Evolutionary conservation across 768 basidiomycete genomes (phyloP), one percentile per base, ranked within the genome.

Genomic region (Leccinum ochraceum): DNA sequence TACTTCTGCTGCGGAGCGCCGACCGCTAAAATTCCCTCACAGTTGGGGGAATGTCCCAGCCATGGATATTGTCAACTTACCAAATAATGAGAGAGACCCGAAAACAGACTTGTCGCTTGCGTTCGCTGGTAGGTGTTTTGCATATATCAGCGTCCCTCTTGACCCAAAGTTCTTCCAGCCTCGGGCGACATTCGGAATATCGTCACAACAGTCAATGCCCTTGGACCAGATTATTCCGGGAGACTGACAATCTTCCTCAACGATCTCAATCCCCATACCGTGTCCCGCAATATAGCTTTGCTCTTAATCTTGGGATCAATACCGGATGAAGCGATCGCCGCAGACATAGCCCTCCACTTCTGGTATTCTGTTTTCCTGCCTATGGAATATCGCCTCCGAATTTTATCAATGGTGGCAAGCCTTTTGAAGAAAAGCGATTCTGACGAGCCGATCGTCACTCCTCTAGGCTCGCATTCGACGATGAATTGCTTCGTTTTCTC

Each of bases 121-220:
- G 1, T 70, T 74, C 10, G 64, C 62, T 20, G 71, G 72, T 74
- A 13, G 5, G 72, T 59, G 26, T 2, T 34, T 26, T 39, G 24
- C 3, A 22, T 34, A 7, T 14, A 16, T 20, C 8, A 1, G 8
- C 16, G 2, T 37, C 53, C 4, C n/a, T 53, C 14, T 57, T 44
- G 2, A 16, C 24, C 28, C 50, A 50, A 54, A 17, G 22, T 22
- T 26, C 11, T 54, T 44, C 13, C 51, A 83, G 82, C 80, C 0
- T 83, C 82, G 7, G 82, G 82, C 5, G 82, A 83, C 65, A 71
- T 83, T 52, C 75, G 82, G 39, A 74, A 81, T 56, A 60, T 82
- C 17, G 53, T 83, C 6, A 66, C 66, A 28, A 82, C 79, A 3
- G 63, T 83, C 55, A 83, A 82, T 60, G 61, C 62, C 11, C 74